phyloP scores from a whole-genome alignment of 345 rosid species.

The Eutrema yunnanense region DNA sequence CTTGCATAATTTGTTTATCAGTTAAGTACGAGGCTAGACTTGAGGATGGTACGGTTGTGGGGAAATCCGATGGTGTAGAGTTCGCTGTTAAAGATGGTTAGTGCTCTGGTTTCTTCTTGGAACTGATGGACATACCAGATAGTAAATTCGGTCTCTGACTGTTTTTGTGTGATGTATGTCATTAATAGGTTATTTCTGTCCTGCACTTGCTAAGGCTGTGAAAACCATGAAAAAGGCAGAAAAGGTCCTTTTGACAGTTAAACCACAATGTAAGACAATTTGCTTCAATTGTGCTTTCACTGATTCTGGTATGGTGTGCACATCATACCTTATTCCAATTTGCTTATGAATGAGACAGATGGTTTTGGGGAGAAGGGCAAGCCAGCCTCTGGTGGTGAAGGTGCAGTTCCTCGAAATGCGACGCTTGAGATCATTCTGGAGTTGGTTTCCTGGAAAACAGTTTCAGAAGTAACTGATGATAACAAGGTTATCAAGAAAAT shows the following conservation, averaged over 20 bases:
- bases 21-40: constrained; percentile 71
- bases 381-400: constrained; percentile 43
- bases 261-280: constrained; percentile 32
- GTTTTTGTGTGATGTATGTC: neutral
- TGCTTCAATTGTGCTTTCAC: neutral
- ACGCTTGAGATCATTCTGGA: constrained; percentile 51
- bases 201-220: constrained; percentile 70
- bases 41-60: constrained; percentile 68
- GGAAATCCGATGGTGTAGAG: constrained; percentile 68
- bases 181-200: constrained; percentile 68
- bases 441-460: constrained; percentile 83
- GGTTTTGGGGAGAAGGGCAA: constrained; percentile 93
- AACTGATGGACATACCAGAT: neutral
- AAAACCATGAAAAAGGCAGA: constrained; percentile 93
- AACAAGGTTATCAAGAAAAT: constrained; percentile 75
- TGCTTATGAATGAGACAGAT: constrained; percentile 35
- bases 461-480: constrained; percentile 75
- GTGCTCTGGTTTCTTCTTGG: neutral
- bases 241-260: constrained; percentile 69
- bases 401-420: constrained; percentile 82
- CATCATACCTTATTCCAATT: neutral
- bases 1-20: constrained; percentile 21
- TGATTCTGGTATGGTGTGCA: neutral
- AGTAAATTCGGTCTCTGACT: neutral
- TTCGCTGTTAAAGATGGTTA: constrained; percentile 74